Percentiles rank a stretch among this genome's conserved stretches.
These are phyloP conservation scores for Marasmius fiardii DNA, from an alignment of 1,284 basidiomycete genomes.

Conservation along the genomic window DNA sequence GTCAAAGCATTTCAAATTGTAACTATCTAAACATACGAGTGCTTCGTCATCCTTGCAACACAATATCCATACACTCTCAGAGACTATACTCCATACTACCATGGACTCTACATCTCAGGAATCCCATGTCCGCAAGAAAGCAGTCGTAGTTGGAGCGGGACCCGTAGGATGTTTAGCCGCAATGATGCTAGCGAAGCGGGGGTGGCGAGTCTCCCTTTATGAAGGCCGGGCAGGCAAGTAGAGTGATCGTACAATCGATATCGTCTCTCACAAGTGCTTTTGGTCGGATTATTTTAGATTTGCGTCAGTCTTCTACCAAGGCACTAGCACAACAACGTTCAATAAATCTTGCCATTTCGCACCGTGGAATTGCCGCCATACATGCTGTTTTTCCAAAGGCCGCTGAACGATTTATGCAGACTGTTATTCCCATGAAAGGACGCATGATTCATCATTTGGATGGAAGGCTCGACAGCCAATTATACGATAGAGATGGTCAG, in stretches of 20 bases:
- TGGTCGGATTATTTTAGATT: constrained; percentile 45
- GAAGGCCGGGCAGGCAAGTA: constrained; percentile 85
- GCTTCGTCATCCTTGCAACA: neutral
- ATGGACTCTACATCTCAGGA: constrained; percentile 10
- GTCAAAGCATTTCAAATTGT: too few relatives aligned
- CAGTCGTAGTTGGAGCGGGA: constrained; percentile 79
- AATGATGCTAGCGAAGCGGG: constrained; percentile 80
- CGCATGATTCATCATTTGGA: constrained; percentile 89
- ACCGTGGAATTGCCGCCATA: constrained; percentile 87
- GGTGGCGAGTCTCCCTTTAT: constrained; percentile 89
- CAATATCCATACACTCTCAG: neutral
- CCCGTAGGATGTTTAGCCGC: constrained; percentile 94
- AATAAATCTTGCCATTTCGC: constrained; percentile 96
- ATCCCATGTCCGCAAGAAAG: constrained; percentile 29
- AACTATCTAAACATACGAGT: neutral
- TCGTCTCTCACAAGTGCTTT: constrained; percentile 13
- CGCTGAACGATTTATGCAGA: constrained; percentile 72
- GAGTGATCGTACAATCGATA: constrained; percentile 22
- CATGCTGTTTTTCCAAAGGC: constrained; percentile 75
- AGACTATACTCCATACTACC: neutral
- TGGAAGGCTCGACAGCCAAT: constrained; percentile 75
- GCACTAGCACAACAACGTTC: constrained; percentile 70
- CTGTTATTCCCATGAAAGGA: constrained; percentile 91
- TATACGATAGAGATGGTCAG: constrained; percentile 86
- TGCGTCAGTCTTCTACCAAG: constrained; percentile 67